Percentiles rank a stretch among this genome's conserved stretches.
Evolutionary conservation across 768 basidiomycete species (phyloP).

Genomic region (Trichaptum fuscoviolaceum): DNA sequence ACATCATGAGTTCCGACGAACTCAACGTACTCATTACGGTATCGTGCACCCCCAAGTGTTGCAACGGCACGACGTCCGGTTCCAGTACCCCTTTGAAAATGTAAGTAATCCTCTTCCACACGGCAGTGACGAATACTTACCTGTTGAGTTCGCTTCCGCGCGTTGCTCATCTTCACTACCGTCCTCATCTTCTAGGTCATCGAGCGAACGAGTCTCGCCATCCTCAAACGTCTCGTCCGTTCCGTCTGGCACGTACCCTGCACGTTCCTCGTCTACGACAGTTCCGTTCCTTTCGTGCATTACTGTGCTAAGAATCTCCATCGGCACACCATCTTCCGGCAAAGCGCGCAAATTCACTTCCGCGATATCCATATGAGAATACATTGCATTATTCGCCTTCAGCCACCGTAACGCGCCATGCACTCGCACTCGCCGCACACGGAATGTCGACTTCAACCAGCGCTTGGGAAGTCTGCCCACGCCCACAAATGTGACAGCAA

Average conservation of each 20-base stretch:
- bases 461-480: conserved; percentile 20
- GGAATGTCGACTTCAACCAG: conserved; percentile 26
- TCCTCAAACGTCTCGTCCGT: conserved; percentile 10
- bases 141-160: too few species aligned
- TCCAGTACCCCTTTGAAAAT: conserved; percentile 7
- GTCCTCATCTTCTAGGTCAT: too few species aligned
- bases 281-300: conserved; percentile 15
- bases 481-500: conserved; percentile 34
- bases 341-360: conserved; percentile 16
- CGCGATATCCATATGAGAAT: conserved; percentile 24
- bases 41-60: conserved; percentile 21
- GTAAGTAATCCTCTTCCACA: too few species aligned
- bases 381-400: conserved; percentile 29
- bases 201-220: too few species aligned
- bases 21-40: conserved; percentile 22
- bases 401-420: conserved; percentile 29
- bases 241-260: conserved; percentile 24
- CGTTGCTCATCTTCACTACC: too few species aligned
- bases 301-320: conserved; percentile 19
- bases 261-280: conserved; percentile 22
- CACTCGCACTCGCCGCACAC: conserved; percentile 26
- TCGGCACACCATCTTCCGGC: conserved; percentile 30
- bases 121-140: too few species aligned
- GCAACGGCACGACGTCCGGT: conserved; percentile 24
- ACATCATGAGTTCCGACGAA: conserved; percentile 20